Base-by-base conservation (phyloP, 2,329 filamentous ascomycete species). In the Hypoxylon sp. region DNA sequence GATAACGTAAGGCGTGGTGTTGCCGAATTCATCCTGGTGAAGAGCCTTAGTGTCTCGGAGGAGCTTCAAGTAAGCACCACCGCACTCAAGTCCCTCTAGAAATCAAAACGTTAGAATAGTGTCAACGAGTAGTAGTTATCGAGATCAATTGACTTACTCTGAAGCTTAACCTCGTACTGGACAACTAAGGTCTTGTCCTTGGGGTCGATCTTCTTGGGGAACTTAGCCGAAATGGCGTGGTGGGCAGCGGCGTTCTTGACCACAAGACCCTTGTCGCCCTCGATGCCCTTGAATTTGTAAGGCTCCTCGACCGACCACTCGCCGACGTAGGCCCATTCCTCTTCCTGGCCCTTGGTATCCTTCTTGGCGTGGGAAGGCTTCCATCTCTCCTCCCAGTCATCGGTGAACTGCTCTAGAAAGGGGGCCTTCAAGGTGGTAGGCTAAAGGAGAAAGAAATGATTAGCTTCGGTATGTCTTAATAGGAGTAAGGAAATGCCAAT, bases 181-280 rank as follows among this genome's bases (percentile, higher is more conserved):
- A 99, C 91, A 64, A 99, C 94, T 41, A 99, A 84, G 53, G 91
- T 89, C 82, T 99, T 96, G 78, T 83, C 91, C 85, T 93, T 97
- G 84, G 95, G 94, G 77, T 97, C 89, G 69, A 99, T 89, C 77
- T 90, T 88, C 82, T 95, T 91, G 72, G 89, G 86, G 80, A 99
- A 97, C 78, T 97, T 97, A 78, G 94, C 91, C 38, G 94, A 99
- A 75, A 99, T 99, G 79, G 94, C 94, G 77, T 99, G 94, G 79
- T 99, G 94, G 67, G 94, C 94, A 63, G 94, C 94, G 62, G 90
- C 83, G 79, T 97, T 96, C 88, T 99, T 99, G 75, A 97, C 85
- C 59, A 99, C 93, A 65, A 99, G 86, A 75, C 93, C 94, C 80
- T 95, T 95, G 78, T 97, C 93, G 60, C 90, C 91, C 67, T 91